Evolutionary conservation across 2,329 filamentous ascomycete species (phyloP).

Genomic region (Seiridium unicorne): DNA sequence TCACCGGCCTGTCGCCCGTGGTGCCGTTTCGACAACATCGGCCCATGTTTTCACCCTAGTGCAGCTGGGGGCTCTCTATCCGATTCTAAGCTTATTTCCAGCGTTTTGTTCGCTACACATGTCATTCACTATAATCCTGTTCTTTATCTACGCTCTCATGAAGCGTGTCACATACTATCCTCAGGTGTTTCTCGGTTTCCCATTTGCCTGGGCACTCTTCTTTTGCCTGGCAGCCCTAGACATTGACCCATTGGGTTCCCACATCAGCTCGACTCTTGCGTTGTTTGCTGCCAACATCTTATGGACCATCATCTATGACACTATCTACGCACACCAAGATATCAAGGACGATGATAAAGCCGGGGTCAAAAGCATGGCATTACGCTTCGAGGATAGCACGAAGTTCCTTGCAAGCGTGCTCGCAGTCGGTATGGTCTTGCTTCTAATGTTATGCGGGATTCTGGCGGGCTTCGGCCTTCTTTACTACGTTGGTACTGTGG

Average conservation of each 20-base stretch:
- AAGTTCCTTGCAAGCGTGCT: conserved; percentile 4
- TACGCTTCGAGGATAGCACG: conserved; percentile 25
- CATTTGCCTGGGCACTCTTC: conserved; percentile 28
- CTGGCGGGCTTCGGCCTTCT: conserved; percentile 7
- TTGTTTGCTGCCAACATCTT: not conserved
- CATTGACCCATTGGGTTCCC: conserved; percentile 16
- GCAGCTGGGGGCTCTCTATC: conserved; percentile 23
- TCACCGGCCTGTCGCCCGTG: conserved; percentile 32
- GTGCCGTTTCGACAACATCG: conserved; percentile 25
- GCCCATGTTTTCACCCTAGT: conserved; percentile 28
- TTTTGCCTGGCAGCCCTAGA: conserved; percentile 28
- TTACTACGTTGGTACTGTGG: conserved; percentile 11
- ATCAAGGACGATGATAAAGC: conserved; percentile 46
- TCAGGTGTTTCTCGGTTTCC: conserved; percentile 33
- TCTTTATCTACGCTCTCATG: conserved; percentile 30
- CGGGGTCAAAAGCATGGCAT: conserved; percentile 49
- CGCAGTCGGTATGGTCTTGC: conserved; percentile 2
- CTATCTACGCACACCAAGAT: conserved; percentile 39
- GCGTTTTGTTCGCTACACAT: conserved; percentile 19
- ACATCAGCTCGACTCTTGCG: conserved; percentile 23
- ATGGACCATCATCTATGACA: conserved; percentile 9
- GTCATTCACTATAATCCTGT: conserved; percentile 23
- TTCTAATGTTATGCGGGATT: conserved; percentile 9
- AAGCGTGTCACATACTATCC: conserved; percentile 33
- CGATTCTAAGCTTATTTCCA: conserved; percentile 43